These are phyloP conservation scores for Phytopythium boreale DNA, from an alignment of 352 stramenopile species.

Conservation along the genomic window DNA sequence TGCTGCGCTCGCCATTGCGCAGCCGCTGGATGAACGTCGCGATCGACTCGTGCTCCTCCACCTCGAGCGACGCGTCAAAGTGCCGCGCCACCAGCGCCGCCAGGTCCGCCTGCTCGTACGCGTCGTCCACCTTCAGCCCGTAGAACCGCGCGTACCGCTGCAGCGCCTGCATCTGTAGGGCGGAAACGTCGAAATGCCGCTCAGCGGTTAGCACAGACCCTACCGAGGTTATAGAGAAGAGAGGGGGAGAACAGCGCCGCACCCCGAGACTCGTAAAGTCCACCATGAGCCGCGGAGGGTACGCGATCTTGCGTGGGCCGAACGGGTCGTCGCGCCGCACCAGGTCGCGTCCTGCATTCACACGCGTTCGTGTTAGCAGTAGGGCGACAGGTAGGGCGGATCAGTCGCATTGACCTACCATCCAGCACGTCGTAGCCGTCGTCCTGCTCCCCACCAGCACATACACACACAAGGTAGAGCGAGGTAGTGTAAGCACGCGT, in stretches of 20 bases:
- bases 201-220: no score
- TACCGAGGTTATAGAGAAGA: not conserved
- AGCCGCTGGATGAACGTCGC: conserved; percentile 82
- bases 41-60: conserved; percentile 86
- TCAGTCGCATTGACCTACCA: conserved; percentile 17
- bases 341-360: conserved; percentile 26
- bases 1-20: conserved; percentile 73
- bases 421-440: conserved; percentile 46
- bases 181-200: no score
- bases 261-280: conserved; percentile 81
- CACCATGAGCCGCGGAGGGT: conserved; percentile 79
- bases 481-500: no score
- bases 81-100: conserved; percentile 76
- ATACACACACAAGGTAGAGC: not conserved
- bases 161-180: conserved; percentile 57
- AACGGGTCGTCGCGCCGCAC: conserved; percentile 26
- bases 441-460: conserved; percentile 22
- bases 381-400: not conserved
- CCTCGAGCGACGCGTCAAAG: conserved; percentile 75
- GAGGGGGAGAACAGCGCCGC: conserved; percentile 11
- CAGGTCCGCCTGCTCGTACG: conserved; percentile 65
- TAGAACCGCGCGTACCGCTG: conserved; percentile 83
- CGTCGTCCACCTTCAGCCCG: conserved; percentile 59
- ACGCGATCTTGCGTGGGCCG: conserved; percentile 34
- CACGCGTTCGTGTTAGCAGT: no score